Percentiles rank a stretch among this genome's conserved stretches.
phyloP scores from a whole-genome alignment of 257 asterid species.

The Solanum pinnatisectum region DNA sequence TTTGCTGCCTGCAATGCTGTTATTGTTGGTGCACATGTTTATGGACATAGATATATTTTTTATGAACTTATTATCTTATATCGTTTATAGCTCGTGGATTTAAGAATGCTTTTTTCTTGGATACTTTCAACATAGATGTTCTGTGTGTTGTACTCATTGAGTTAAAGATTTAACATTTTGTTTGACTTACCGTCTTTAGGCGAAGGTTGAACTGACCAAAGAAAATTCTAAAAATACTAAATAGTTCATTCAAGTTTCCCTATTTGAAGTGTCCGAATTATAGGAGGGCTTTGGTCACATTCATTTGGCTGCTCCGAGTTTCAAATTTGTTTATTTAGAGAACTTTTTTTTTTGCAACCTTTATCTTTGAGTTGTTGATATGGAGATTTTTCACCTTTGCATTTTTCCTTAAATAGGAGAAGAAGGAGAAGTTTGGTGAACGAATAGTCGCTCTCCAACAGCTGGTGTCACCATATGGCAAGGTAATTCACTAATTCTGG shows the following conservation, averaged over 20 bases:
- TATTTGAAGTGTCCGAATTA: not conserved
- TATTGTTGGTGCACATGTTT: not conserved
- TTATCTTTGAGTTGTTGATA: not conserved
- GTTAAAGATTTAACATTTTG: not conserved
- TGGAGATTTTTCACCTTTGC: not conserved
- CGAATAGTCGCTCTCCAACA: conserved; percentile 83
- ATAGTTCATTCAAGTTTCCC: not conserved
- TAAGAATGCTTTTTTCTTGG: not conserved
- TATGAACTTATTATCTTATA: not conserved
- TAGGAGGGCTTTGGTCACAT: not conserved
- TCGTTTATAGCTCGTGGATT: not conserved
- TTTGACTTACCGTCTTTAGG: not conserved
- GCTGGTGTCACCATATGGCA: conserved; percentile 92
- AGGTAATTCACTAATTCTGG: conserved; percentile 29
- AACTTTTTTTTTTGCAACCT: not conserved
- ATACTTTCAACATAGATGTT: not conserved
- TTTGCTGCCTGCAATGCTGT: not conserved
- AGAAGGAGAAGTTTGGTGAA: conserved; percentile 79
- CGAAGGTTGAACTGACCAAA: not conserved
- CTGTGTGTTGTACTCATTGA: not conserved
- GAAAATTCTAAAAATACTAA: not conserved
- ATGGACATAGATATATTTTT: not conserved
- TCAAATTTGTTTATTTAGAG: not conserved
- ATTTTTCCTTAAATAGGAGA: conserved; percentile 34
- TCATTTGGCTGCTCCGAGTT: not conserved